A percentile compares a stretch with the other conserved stretches of the same genome.
Evolutionary conservation across 345 rosid genomes (phyloP).

Genomic region (Camelina laxa): DNA sequence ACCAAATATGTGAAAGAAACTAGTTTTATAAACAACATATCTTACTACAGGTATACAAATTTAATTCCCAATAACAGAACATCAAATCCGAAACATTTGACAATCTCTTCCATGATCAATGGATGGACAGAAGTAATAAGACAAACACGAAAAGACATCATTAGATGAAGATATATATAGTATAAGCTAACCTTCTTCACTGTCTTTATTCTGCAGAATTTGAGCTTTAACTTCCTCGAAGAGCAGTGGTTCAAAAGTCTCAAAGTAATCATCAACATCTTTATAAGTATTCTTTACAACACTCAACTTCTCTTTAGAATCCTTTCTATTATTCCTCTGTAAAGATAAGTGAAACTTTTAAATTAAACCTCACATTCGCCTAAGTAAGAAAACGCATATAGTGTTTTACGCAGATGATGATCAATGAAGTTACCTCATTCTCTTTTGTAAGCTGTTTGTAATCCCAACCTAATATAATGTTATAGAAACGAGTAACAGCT

Average conservation of each 20-base stretch:
- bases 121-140: background rate
- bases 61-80: background rate
- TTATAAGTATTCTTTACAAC: conserved; percentile 68
- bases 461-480: conserved; percentile 79
- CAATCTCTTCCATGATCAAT: conserved; percentile 14
- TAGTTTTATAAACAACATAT: background rate
- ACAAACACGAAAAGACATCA: background rate
- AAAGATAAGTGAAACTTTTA: too few relatives aligned
- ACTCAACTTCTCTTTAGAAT: conserved; percentile 46
- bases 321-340: conserved; percentile 47
- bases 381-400: background rate
- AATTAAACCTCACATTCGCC: background rate
- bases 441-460: conserved; percentile 65
- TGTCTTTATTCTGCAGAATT: conserved; percentile 72
- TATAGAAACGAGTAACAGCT: conserved; percentile 61
- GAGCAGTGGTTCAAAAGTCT: conserved; percentile 84
- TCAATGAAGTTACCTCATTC: conserved; percentile 45
- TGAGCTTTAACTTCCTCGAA: conserved; percentile 96
- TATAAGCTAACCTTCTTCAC: conserved; percentile 66
- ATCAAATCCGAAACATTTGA: conserved; percentile 9
- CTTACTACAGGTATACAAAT: background rate
- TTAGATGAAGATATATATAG: background rate
- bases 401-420: background rate
- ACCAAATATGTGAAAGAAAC: background rate
- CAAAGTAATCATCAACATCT: conserved; percentile 76